phyloP scores from a whole-genome alignment of 306 rosid species.

The Mucuna pruriens region DNA sequence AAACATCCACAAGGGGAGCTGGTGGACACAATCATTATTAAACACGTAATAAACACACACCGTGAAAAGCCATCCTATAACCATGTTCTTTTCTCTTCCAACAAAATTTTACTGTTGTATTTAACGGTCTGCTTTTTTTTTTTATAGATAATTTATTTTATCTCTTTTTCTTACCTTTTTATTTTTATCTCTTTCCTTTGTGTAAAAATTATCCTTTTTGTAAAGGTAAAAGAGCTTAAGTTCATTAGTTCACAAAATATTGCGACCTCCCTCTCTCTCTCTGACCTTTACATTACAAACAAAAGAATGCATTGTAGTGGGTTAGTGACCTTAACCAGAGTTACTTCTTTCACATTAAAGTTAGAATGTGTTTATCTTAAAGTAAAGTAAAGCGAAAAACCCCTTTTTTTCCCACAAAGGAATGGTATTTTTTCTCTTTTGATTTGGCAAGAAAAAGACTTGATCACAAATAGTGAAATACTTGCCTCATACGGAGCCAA shows the following conservation, averaged over 20 bases:
- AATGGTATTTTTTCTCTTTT: constrained; percentile 7
- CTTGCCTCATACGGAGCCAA: neutral
- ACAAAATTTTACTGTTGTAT: neutral
- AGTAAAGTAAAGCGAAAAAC: constrained; percentile 35
- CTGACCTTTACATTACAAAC: neutral
- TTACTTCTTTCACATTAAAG: constrained; percentile 20
- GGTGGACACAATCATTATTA: constrained; percentile 47
- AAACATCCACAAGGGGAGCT: neutral
- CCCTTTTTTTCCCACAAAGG: constrained; percentile 10
- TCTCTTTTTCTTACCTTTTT: neutral
- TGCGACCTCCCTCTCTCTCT: neutral
- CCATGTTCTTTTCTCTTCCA: neutral
- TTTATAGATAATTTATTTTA: neutral
- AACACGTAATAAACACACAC: constrained; percentile 1
- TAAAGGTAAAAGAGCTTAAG: neutral
- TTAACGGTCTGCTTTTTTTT: neutral
- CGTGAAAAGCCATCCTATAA: neutral
- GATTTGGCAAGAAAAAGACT: constrained; percentile 37
- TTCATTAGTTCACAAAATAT: neutral
- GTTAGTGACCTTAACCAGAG: constrained; percentile 20
- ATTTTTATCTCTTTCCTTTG: neutral
- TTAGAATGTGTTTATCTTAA: neutral
- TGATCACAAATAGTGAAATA: constrained; percentile 20
- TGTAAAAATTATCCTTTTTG: neutral
- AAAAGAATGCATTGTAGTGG: neutral